A percentile compares a stretch with the other conserved stretches of the same genome.
Conservation (phyloP, 2,329 filamentous ascomycete species). For the Cladosporium sp. region DNA sequence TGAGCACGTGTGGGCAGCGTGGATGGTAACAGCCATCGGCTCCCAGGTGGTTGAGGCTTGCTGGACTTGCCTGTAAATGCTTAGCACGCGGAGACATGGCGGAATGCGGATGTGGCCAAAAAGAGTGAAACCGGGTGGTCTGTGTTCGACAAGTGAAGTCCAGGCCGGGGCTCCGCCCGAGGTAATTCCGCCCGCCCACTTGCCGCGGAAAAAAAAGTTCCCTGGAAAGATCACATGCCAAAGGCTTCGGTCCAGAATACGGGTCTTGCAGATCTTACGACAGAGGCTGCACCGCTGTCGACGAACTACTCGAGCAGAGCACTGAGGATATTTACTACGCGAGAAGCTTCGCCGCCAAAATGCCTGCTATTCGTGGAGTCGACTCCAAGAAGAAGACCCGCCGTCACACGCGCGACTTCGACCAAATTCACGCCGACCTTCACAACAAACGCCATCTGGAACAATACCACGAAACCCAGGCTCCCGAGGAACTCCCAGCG, state of each 20-base stretch:
- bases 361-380: constrained; percentile 46
- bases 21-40: not conserved
- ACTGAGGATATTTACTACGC: not conserved
- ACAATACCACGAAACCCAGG: constrained; percentile 71
- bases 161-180: not conserved
- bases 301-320: not conserved
- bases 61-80: not conserved
- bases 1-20: not conserved
- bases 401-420: constrained; percentile 65
- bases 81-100: not conserved
- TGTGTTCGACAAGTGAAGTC: constrained; percentile 2
- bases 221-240: not conserved
- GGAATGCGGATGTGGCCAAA: not conserved
- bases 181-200: not conserved
- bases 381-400: constrained; percentile 46
- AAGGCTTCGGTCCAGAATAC: not conserved
- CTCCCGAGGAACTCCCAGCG: constrained; percentile 78
- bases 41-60: not conserved
- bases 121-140: constrained; percentile 7
- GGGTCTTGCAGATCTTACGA: not conserved
- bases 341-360: constrained; percentile 22
- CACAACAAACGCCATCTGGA: constrained; percentile 71
- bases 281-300: too few species aligned
- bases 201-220: too few species aligned
- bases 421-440: constrained; percentile 84